These are phyloP conservation scores for Aspergillus bridgeri DNA, from an alignment of 495 filamentous ascomycete genomes.

Conservation along the genomic window DNA sequence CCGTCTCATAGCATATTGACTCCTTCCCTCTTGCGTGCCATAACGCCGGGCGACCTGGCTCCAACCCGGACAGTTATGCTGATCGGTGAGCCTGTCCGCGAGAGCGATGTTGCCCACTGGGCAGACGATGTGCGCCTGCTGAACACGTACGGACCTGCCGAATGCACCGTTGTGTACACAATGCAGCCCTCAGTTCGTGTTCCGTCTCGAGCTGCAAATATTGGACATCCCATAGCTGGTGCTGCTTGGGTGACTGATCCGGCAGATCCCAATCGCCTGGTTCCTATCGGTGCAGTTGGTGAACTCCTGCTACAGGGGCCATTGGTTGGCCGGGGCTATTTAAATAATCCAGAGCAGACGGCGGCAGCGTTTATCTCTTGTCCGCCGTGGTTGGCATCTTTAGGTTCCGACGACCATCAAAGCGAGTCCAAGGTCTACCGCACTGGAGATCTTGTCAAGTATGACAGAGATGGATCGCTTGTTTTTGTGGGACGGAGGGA, in stretches of 20 bases:
- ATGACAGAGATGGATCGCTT: no score
- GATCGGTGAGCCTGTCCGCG: slow-evolving; percentile 24
- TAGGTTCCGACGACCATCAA: no score
- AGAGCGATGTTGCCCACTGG: slow-evolving; percentile 8
- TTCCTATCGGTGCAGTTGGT: slow-evolving; percentile 58
- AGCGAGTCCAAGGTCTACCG: no score
- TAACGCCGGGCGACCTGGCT: slow-evolving; percentile 20
- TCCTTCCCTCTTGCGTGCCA: slow-evolving; percentile 24
- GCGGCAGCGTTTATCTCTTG: no score
- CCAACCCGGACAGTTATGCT: slow-evolving; percentile 21
- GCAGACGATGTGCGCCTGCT: slow-evolving; percentile 3
- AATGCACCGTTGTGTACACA: slow-evolving; percentile 10
- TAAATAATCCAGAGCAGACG: slow-evolving; percentile 20
- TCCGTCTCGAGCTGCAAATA: background rate
- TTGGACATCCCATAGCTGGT: background rate
- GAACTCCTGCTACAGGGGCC: slow-evolving; percentile 74
- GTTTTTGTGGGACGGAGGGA: no score
- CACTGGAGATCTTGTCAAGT: no score
- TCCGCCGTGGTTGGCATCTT: no score
- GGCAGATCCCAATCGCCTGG: slow-evolving; percentile 49
- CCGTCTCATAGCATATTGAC: slow-evolving; percentile 29
- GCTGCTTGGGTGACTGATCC: slow-evolving; percentile 57
- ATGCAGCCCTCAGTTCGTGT: background rate
- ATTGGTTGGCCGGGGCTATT: slow-evolving; percentile 67
- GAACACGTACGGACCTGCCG: slow-evolving; percentile 17